Evolutionary conservation across 2,329 filamentous ascomycete species (phyloP), one percentile per base, ranked within the genome.

Genomic region (Rhexocercosporidium sp.): DNA sequence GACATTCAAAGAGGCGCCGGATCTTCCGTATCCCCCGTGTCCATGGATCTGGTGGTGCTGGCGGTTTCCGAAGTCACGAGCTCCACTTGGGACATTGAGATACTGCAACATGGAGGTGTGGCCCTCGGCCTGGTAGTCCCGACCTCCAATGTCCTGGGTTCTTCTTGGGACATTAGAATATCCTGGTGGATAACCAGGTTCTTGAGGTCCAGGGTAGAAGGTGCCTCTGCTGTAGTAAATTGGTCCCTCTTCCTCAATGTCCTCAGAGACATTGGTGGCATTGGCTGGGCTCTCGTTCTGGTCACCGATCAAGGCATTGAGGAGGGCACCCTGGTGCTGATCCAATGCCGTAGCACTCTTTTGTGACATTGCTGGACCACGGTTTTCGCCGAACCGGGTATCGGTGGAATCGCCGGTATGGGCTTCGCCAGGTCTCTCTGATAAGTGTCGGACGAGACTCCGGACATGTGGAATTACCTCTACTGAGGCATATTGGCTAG

Each of bases 401-500:
- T 59, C 54, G n/a, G n/a, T 39, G 2, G 54, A 14, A 11, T 22
- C 34, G 0, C 54, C 54, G 1, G 31, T n/a, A 9, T 59, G 22
- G n/a, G 54, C 54, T 9, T 22, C 11, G 18, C 54, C 54, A 4
- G 54, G 54, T 41, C 8, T 1, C 2, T 59, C 34, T 25, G 54
- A 59, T 2, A 25, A 25, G n/a, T 59, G 31, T 2, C 34, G 31
- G 9, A 27, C 34, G n/a, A 27, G 27, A 25, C 54, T 54, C 3
- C 51, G 27, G 18, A 59, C 54, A 59, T 41, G 31, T 59, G 54
- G 54, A 18, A 44, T 22, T 6, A 59, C 54, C 20, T 59, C 54
- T 7, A 59, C 54, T 4, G 20, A 25, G 3, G 54, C 34, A 8
- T 25, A 14, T 6, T 25, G 29, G 16, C 51, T 54, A 3, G 29